These are phyloP conservation scores for Myriosclerotinia curreyana DNA, from an alignment of 2,329 filamentous ascomycete species.

Conservation along the genomic window DNA sequence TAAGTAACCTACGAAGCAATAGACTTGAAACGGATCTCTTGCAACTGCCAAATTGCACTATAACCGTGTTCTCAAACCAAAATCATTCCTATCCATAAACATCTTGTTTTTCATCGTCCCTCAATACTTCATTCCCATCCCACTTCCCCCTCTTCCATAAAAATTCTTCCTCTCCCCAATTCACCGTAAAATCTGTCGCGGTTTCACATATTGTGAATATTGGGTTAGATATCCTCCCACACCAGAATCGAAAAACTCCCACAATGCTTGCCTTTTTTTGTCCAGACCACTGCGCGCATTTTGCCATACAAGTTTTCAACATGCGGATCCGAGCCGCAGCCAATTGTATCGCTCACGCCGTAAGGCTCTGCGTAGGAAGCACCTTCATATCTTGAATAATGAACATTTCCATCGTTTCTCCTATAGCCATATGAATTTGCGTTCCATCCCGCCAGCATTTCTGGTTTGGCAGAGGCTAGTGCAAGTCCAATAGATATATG, in stretches of 20 bases:
- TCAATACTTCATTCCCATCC: not conserved
- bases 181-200: not conserved
- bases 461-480: too few species aligned
- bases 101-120: too few species aligned
- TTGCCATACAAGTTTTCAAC: not conserved
- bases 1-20: too few species aligned
- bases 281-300: not conserved
- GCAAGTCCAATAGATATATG: too few species aligned
- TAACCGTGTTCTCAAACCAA: too few species aligned
- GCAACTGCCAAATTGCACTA: too few species aligned
- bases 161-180: slow-evolving; percentile 3
- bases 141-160: not conserved
- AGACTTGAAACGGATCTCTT: too few species aligned
- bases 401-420: not conserved
- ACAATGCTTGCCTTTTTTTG: not conserved
- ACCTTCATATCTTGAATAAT: not conserved
- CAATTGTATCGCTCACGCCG: not conserved
- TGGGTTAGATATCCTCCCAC: not conserved
- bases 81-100: too few species aligned
- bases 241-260: not conserved
- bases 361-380: not conserved
- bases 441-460: too few species aligned
- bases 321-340: not conserved
- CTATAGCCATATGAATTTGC: not conserved
- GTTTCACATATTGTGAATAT: not conserved